Base-by-base conservation (phyloP, 495 filamentous ascomycete species). In the Xylaria telfairii region DNA sequence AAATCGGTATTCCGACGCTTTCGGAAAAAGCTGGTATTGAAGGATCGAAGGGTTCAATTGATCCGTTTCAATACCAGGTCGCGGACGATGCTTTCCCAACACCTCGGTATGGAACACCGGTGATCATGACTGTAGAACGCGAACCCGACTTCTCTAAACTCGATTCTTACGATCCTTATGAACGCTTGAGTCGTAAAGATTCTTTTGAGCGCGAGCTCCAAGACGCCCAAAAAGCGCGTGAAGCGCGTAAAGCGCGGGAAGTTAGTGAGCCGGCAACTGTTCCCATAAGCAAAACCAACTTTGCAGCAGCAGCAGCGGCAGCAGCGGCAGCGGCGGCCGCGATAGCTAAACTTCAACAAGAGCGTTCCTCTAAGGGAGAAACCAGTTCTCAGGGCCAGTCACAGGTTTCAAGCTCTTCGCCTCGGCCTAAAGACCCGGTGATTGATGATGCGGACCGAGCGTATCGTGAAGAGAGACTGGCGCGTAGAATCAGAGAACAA, bases 11-110 rank as follows among this genome's bases (percentile, higher is more conserved):
- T 24, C 56, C 66, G 28, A 51, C 72, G 42, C 62, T 49, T 34
- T 44, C 39, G 28, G 47, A 71, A 47, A 65, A 42, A 44, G 32
- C 61, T 21, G 63, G 17, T 51, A 39, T 64, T 70, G 28, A 28
- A 39, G 57, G 66, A 12, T 68, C 71, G 34, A 69, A 77, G 56
- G 73, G 69, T 8, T 61, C 76, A 15, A 69, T 86, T 67, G 83
- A 88, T 72, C 83, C 85, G 19, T 87, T 87, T 74, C 80, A 85
- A 69, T 87, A 74, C 61, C 86, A 86, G 72, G 85, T 86, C 68
- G 37, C 77, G 17, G 79, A 83, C 60, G 82, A 85, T 74, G 83
- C 84, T 56, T 87, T 85, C 62, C 72, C 71, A 42, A 83, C 84
- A 26, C 83, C 83, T 10, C 59, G 67, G 8, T 67, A 75, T 64